phyloP scores from a whole-genome alignment of 768 basidiomycete genomes.

The Trametes maxima region DNA sequence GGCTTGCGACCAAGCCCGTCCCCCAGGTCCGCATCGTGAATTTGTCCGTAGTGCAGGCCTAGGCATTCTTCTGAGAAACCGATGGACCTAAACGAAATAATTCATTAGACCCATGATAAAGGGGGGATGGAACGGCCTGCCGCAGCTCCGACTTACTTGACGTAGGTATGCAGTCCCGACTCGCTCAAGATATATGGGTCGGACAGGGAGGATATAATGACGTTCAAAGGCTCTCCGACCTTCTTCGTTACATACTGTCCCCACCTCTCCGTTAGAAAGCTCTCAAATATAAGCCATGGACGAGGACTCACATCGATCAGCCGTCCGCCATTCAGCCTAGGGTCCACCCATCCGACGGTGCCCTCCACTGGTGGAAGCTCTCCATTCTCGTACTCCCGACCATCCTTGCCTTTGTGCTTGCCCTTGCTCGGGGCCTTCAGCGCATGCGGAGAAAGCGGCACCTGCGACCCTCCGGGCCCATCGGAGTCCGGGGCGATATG shows the following conservation, averaged over 20 bases:
- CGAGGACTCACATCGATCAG: constrained; percentile 69
- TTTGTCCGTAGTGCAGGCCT: constrained; percentile 72
- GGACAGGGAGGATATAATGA: constrained; percentile 77
- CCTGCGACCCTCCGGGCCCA: background rate
- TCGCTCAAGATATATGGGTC: constrained; percentile 83
- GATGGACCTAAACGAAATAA: constrained; percentile 55
- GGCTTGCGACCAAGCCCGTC: constrained; percentile 74
- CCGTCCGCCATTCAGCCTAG: constrained; percentile 69
- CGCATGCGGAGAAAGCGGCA: background rate
- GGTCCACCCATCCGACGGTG: constrained; percentile 60
- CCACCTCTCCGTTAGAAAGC: background rate
- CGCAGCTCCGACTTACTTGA: constrained; percentile 49
- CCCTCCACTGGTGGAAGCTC: constrained; percentile 32
- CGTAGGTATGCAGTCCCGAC: constrained; percentile 65
- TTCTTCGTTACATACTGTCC: constrained; percentile 62
- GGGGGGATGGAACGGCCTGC: background rate
- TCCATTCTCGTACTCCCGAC: constrained; percentile 29
- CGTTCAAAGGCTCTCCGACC: constrained; percentile 81
- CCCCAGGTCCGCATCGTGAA: constrained; percentile 81
- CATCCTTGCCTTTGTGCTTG: constrained; percentile 4
- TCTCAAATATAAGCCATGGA: background rate
- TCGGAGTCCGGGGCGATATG: background rate
- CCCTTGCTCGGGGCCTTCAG: constrained; percentile 5
- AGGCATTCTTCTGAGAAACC: constrained; percentile 85
- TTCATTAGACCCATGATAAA: background rate